phyloP scores from a whole-genome alignment of 441 rosid species.

The Macaranga tanarius region DNA sequence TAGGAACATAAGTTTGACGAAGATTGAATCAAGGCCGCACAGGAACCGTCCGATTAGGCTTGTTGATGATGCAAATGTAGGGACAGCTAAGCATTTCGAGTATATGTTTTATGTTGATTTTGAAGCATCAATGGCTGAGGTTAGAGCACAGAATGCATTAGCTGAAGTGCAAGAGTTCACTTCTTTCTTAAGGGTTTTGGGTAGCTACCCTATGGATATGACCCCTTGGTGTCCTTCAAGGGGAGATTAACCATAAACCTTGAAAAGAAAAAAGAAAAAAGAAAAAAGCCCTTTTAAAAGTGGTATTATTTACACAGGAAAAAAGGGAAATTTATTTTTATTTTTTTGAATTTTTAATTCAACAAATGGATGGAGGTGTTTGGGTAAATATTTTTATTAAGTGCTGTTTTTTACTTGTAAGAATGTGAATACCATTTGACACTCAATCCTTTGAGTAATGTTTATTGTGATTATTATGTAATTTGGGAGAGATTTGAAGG shows the following conservation, averaged over 20 bases:
- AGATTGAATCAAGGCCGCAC: conserved; percentile 96
- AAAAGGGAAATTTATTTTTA: conserved; percentile 8
- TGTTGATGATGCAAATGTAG: conserved; percentile 74
- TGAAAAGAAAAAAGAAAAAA: not conserved
- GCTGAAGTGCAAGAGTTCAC: conserved; percentile 97
- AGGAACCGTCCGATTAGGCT: conserved; percentile 71
- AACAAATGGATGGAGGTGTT: not conserved
- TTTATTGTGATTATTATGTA: not conserved
- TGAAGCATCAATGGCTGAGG: conserved; percentile 96
- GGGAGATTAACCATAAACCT: conserved; percentile 21
- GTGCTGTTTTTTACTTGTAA: conserved; percentile 12
- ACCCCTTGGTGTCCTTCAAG: conserved; percentile 76
- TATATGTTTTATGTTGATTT: conserved; percentile 88
- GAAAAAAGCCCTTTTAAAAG: not conserved
- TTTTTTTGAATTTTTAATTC: conserved; percentile 18
- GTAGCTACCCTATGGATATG: conserved; percentile 99
- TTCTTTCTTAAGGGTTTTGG: conserved; percentile 87
- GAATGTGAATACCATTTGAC: conserved; percentile 17
- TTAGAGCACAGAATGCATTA: conserved; percentile 88
- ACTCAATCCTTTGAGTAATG: conserved; percentile 7
- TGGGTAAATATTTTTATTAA: conserved; percentile 14
- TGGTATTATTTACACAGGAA: conserved; percentile 9
- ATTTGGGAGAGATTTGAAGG: not conserved
- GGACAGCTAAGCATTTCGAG: conserved; percentile 92
- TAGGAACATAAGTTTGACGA: conserved; percentile 78